phyloP scores from a whole-genome alignment of 2,329 filamentous ascomycete genomes.

The Pseudocercospora vitis region DNA sequence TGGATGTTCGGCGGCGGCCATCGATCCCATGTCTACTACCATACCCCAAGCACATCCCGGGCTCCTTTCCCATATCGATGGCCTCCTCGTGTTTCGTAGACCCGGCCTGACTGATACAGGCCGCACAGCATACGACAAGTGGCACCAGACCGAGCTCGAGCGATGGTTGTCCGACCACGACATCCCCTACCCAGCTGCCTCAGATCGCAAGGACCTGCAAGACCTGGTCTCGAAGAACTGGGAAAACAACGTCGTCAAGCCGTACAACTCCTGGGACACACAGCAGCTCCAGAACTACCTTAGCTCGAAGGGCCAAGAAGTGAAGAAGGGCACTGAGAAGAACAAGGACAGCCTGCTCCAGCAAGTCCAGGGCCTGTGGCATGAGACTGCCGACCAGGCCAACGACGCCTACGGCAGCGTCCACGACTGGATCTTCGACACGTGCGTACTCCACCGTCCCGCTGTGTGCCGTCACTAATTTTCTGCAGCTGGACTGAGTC shows the following conservation, averaged over 20 bases:
- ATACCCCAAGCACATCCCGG: background rate
- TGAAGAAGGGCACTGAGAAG: slow-evolving; percentile 64
- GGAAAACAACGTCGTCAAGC: slow-evolving; percentile 71
- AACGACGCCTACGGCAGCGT: slow-evolving; percentile 69
- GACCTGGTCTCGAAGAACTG: slow-evolving; percentile 86
- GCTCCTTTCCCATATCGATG: background rate
- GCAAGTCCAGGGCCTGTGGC: slow-evolving; percentile 73
- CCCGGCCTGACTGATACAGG: slow-evolving; percentile 33
- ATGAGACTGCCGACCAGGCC: slow-evolving; percentile 74
- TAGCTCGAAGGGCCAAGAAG: slow-evolving; percentile 67
- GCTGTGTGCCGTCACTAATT: slow-evolving; percentile 39
- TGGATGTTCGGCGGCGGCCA: background rate
- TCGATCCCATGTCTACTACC: background rate
- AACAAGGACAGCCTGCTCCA: slow-evolving; percentile 67
- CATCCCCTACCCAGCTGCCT: slow-evolving; percentile 82
- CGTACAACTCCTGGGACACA: slow-evolving; percentile 76
- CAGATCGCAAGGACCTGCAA: slow-evolving; percentile 93
- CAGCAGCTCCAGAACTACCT: slow-evolving; percentile 68
- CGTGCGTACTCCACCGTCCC: slow-evolving; percentile 48
- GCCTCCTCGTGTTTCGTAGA: background rate
- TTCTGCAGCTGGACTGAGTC: slow-evolving; percentile 79
- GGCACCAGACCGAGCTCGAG: slow-evolving; percentile 97
- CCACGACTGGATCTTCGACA: slow-evolving; percentile 90
- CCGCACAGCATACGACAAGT: slow-evolving; percentile 86
- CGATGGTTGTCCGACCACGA: slow-evolving; percentile 93